Base-by-base conservation (phyloP, 2,329 filamentous ascomycete genomes). In the Fusarium sp. region DNA sequence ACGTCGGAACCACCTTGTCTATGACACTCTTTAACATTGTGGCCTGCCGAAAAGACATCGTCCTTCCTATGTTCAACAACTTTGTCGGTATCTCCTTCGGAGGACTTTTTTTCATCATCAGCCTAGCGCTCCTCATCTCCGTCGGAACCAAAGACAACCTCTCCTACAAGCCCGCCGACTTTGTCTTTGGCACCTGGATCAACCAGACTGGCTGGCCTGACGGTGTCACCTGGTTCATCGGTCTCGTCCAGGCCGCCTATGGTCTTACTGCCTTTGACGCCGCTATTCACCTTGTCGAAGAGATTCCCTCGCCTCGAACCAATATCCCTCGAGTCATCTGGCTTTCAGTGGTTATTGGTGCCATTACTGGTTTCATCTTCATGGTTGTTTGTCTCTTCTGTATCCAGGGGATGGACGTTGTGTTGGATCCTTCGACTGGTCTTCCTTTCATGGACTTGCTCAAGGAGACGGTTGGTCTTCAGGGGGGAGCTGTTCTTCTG, bases 251-350 rank as follows among this genome's bases (percentile, higher is more conserved):
- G 72, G 85, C 87, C 2, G 88, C 88, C 0, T 90, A 90, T 64
- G 88, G 87, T 67, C 69, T 79, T 3, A 77, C 77, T 2, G 88
- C 88, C 2, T 90, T 90, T 70, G 89, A 90, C 74, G 87, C 88
- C 0, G 88, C 89, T 37, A 89, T 90, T 40, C 89, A 90, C 76
- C 85, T 90, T 82, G 86, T 88, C 3, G 88, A 90, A 71, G 88
- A 90, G 74, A 87, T 90, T 2, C 88, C 88, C 1, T 80, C 83
- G 5, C 88, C 88, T 2, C 80, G 87, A 34, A 85, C 80, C 38
- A 89, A 88, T 64, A 86, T 85, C 0, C 88, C 88, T 0, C 82
- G 82, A 18, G 84, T 87, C 4, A 89, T 90, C 70, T 89, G 85
- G 82, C 82, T 89, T 20, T 85, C 88, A 0, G 86, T 90, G 1